Evolutionary conservation across 1,284 basidiomycete species (phyloP), one percentile per base, ranked within the genome.

Genomic region (Mycena sp.): DNA sequence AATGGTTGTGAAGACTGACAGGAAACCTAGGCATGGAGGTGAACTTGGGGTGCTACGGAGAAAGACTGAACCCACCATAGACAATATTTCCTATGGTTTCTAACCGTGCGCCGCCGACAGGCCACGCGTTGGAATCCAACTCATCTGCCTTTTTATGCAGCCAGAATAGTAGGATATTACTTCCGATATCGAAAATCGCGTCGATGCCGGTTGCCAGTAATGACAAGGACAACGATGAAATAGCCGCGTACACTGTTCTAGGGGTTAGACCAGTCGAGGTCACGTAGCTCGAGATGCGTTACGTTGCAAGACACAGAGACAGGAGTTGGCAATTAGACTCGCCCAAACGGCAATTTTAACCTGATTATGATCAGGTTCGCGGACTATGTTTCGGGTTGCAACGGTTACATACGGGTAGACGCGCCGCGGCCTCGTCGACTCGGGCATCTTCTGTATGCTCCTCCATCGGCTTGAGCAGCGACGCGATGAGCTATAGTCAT

Each of bases 71-170:
- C 87, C 70, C 51, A 90, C 93, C 93, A 70, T 95, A 98, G 57
- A 94, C 82, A 65, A 96, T 90, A 72, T 97, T 96, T 38, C 95
- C 95, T 64, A 96, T 95, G 0, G 93, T 96, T 76, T 96, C 93
- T 46, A 97, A 85, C 50, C 95, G 85, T n/a, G 90, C 86, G 26
- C 96, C 96, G 53, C 95, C 92, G 9, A 95, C 92, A 7, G 95
- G 95, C 94, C 95, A 98, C 71, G 93, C 94, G 75, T 90, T 92
- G 52, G 80, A 71, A 72, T 98, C 95, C 61, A 96, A 84, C 21
- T 73, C 83, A 11, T 75, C 78, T 1, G 94, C 89, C 71, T 94
- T 92, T 65, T 84, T 83, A 76, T 99, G 92, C 1, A 97, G 82
- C 80, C 87, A 87, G 76, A 91, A 92, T 3, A 99, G 84, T 12